Evolutionary conservation across 2,329 filamentous ascomycete species (phyloP), one percentile per base, ranked within the genome.

Genomic region (Pseudogymnoascus sp.): DNA sequence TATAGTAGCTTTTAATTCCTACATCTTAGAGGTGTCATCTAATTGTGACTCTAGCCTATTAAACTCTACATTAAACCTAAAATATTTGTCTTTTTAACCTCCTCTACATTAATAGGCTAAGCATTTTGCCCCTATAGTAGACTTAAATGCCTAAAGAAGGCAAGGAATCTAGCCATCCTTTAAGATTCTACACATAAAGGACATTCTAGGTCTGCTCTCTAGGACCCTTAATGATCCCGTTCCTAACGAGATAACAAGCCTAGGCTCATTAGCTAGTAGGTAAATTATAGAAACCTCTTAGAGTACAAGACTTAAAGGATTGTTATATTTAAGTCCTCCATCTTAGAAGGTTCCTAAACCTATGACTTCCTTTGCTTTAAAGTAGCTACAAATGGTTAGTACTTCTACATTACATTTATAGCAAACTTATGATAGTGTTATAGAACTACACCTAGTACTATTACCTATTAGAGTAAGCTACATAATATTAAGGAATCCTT

Each of bases 321-420:
- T 62, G 23, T 65, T 64, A 25, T 64, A 36, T 41, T 60, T 5
- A 2, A 68, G 34, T 10, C 66, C 66, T 6, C 66, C 66, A 64
- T 68, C 65, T 61, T 68, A 54, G 51, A 68, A 68, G 16, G 67
- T 62, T 4, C 64, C 64, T 6, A 65, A 23, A 16, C 28, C 63
- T n/a, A 37, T 5, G 4, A 68, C 66, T 4, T 45, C 3, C 4
- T 60, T 60, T 19, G 66, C 41, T 34, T 48, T 65, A 34, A 68
- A 68, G 3, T 65, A 51, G 6, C 66, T 68, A 13, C 31, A 31
- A 19, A 16, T 10, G 21, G 31, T 39, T 51, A 60, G 45, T 31
- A 61, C n/a, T 28, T 25, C 4, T 16, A 6, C 62, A 36, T 25
- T 19, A 2, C 14, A 61, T 16, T 11, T 16, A 16, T 13, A 16